A percentile compares a stretch with the other conserved stretches of the same genome.
Evolutionary conservation across 805 yeast genomes (phyloP).

Genomic region (Yarrowia keelungensis): DNA sequence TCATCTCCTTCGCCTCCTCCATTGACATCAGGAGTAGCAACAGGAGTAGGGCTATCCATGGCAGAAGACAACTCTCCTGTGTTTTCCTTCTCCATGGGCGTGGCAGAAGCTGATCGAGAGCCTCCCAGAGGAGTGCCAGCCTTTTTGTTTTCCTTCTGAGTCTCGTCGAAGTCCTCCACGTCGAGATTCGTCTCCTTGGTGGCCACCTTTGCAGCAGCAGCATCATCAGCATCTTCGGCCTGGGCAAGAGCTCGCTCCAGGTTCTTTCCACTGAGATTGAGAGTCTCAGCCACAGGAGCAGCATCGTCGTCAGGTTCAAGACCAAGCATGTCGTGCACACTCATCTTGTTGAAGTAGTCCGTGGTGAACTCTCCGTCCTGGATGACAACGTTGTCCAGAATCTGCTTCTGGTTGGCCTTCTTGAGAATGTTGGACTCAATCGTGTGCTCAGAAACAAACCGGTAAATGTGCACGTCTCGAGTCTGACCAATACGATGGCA

Average conservation of each 20-base stretch:
- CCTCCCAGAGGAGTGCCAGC: conserved; percentile 11
- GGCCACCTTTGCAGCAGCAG: conserved; percentile 85
- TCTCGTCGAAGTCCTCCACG: conserved; percentile 80
- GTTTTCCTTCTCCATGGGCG: conserved; percentile 41
- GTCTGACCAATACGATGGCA: conserved; percentile 99
- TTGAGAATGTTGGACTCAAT: conserved; percentile 93
- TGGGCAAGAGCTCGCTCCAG: conserved; percentile 75
- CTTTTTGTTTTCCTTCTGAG: conserved; percentile 45
- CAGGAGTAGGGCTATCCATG: conserved; percentile 39
- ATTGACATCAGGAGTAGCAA: conserved; percentile 18
- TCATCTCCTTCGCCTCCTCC: background rate
- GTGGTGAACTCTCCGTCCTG: conserved; percentile 99
- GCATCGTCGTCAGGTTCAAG: conserved; percentile 53
- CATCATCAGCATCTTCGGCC: conserved; percentile 87
- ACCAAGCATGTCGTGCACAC: conserved; percentile 85
- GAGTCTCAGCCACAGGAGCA: conserved; percentile 50
- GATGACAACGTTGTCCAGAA: conserved; percentile 90
- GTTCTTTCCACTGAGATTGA: conserved; percentile 43
- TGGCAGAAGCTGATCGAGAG: conserved; percentile 45
- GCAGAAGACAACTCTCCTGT: conserved; percentile 41
- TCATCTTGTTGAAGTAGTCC: conserved; percentile 87
- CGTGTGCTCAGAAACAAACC: conserved; percentile 94
- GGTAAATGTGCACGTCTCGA: conserved; percentile 94
- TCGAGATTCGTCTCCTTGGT: conserved; percentile 85
- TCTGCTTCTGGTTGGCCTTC: conserved; percentile 93